phyloP scores from a whole-genome alignment of 2,329 filamentous ascomycete species.

The Colletotrichum sp. region DNA sequence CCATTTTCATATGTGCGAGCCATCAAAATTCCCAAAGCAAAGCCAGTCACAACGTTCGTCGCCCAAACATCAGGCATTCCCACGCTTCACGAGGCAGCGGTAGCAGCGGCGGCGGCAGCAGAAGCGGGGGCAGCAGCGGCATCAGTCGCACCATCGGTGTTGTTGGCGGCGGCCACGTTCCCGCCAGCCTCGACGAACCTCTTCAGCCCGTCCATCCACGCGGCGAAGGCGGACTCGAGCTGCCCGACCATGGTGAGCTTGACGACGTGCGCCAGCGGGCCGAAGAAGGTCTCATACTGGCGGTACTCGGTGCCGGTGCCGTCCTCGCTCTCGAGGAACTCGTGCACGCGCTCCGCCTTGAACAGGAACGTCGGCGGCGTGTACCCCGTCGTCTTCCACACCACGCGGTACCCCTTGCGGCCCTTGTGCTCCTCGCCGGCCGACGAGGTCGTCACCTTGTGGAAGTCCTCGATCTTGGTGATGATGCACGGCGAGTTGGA shows the following conservation, averaged over 20 bases:
- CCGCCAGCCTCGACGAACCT: conserved; percentile 27
- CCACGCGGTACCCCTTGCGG: conserved; percentile 40
- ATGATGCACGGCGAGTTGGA: conserved; percentile 28
- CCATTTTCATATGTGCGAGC: background rate
- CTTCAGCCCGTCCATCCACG: conserved; percentile 46
- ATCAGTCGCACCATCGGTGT: background rate
- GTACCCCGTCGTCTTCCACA: conserved; percentile 37
- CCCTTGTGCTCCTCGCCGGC: conserved; percentile 25
- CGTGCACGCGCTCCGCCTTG: conserved; percentile 46
- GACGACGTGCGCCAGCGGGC: conserved; percentile 39
- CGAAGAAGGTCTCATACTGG: conserved; percentile 53
- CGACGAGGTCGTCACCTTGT: background rate
- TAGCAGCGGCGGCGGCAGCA: background rate
- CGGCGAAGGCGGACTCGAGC: conserved; percentile 39
- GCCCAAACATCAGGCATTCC: background rate
- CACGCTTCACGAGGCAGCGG: conserved; percentile 1
- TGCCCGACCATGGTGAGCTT: conserved; percentile 33
- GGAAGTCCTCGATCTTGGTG: conserved; percentile 37
- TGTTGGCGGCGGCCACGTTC: background rate
- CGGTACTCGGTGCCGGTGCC: conserved; percentile 41
- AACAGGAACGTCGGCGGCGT: conserved; percentile 37
- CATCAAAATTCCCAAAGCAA: background rate
- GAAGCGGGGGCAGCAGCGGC: background rate
- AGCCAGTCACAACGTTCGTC: background rate
- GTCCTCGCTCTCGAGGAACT: conserved; percentile 35